Conservation (phyloP, 352 stramenopile species). For the Phytophthora sansomeana region DNA sequence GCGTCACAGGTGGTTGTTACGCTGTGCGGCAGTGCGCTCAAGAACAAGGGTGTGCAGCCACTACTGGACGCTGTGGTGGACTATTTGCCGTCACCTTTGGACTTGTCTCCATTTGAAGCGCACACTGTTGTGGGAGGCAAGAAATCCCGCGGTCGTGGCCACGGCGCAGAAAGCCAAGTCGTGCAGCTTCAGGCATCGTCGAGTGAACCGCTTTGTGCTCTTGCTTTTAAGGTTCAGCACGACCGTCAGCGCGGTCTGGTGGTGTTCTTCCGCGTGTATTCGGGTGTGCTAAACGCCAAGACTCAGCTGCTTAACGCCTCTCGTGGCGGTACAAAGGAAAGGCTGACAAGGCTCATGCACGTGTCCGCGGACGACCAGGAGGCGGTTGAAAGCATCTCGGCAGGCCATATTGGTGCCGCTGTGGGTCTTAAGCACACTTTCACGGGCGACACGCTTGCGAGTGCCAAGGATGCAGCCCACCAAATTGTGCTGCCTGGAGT, state of each 20-base stretch:
- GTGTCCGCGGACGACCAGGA: conserved; percentile 92
- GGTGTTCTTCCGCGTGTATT: conserved; percentile 96
- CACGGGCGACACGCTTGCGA: conserved; percentile 95
- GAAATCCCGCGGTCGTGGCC: conserved; percentile 32
- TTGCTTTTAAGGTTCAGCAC: conserved; percentile 86
- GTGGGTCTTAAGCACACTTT: conserved; percentile 93
- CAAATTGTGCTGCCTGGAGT: conserved; percentile 65
- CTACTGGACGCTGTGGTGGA: conserved; percentile 98
- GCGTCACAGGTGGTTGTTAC: conserved; percentile 59
- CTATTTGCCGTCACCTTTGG: conserved; percentile 96
- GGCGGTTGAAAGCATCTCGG: conserved; percentile 84
- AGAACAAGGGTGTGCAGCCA: conserved; percentile 95
- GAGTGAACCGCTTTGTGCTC: conserved; percentile 58
- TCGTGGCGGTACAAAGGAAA: conserved; percentile 59
- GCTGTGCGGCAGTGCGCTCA: conserved; percentile 72
- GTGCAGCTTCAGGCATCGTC: conserved; percentile 48
- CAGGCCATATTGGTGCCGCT: conserved; percentile 93
- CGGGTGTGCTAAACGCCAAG: conserved; percentile 85
- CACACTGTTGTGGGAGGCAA: conserved; percentile 49
- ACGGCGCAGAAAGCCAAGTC: conserved; percentile 23
- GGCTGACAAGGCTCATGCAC: conserved; percentile 84
- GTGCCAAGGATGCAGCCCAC: conserved; percentile 60
- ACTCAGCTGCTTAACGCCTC: conserved; percentile 84
- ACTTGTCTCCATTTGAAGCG: conserved; percentile 79
- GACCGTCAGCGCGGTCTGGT: conserved; percentile 77